These are phyloP conservation scores for Lolium perenne DNA, from an alignment of 176 grass and related monocot genomes.

Conservation along the genomic window DNA sequence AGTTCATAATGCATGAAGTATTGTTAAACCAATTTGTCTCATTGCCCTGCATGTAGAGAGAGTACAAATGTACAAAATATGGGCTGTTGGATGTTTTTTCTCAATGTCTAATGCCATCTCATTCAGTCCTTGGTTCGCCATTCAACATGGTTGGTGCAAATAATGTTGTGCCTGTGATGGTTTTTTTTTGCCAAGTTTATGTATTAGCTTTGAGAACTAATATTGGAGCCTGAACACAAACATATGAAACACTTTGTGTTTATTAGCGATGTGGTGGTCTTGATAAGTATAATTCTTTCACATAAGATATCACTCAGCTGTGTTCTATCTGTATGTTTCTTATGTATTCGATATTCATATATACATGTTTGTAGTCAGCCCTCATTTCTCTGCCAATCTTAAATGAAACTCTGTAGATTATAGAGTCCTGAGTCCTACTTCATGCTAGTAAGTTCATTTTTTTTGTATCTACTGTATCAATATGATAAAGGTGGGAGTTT, in stretches of 20 bases:
- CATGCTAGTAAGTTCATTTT: not conserved
- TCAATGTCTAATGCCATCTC: not conserved
- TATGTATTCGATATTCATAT: not conserved
- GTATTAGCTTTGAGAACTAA: not conserved
- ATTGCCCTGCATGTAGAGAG: not conserved
- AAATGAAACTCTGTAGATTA: slow-evolving; percentile 11
- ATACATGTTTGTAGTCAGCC: not conserved
- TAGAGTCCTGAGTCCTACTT: not conserved
- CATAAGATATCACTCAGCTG: not conserved
- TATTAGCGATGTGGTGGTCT: not conserved
- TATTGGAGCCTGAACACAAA: not conserved
- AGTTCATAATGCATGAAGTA: not conserved
- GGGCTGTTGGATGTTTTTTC: not conserved
- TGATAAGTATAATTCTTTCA: not conserved
- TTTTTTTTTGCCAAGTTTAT: not conserved
- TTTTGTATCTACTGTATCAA: not conserved
- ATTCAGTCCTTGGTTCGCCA: not conserved
- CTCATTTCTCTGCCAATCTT: not conserved
- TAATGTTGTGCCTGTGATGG: not conserved
- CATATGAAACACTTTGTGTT: not conserved
- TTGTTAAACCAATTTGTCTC: not conserved
- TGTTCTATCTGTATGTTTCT: not conserved
- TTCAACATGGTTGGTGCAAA: not conserved
- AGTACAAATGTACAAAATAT: slow-evolving; percentile 4
- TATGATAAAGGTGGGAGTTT: not conserved